phyloP scores from a whole-genome alignment of 2,329 filamentous ascomycete species.

The Cercospora nicotianae region DNA sequence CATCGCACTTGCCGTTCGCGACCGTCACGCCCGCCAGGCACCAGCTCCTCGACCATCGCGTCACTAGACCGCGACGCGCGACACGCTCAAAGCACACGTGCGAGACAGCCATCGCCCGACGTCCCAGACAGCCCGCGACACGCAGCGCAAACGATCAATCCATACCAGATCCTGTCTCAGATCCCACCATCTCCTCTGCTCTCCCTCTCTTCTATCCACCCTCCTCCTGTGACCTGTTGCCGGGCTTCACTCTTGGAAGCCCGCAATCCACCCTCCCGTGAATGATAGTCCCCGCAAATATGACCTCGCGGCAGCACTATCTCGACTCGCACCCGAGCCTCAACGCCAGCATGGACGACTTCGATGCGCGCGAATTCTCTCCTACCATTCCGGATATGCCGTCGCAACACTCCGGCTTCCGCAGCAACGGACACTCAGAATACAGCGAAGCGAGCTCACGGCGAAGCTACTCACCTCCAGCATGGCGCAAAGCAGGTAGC shows the following conservation, averaged over 20 bases:
- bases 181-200: conserved; percentile 6
- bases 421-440: conserved; percentile 48
- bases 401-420: conserved; percentile 65
- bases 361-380: conserved; percentile 56
- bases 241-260: conserved; percentile 15
- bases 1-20: conserved; percentile 1
- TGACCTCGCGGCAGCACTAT: conserved; percentile 28
- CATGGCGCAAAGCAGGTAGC: conserved; percentile 61
- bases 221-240: not conserved
- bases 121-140: conserved; percentile 3
- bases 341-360: conserved; percentile 62
- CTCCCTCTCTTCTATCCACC: conserved; percentile 4
- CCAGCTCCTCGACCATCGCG: conserved; percentile 4
- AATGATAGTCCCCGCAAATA: conserved; percentile 25
- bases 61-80: conserved; percentile 12
- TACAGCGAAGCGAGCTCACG: conserved; percentile 49
- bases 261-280: conserved; percentile 11
- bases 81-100: conserved; percentile 16
- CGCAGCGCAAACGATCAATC: conserved; percentile 14
- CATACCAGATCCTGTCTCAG: conserved; percentile 18
- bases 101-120: conserved; percentile 7
- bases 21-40: conserved; percentile 2
- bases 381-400: conserved; percentile 57
- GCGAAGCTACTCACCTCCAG: conserved; percentile 65
- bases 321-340: conserved; percentile 56